These are phyloP conservation scores for Boletus bicolor DNA, from an alignment of 768 basidiomycete genomes.

Conservation along the genomic window DNA sequence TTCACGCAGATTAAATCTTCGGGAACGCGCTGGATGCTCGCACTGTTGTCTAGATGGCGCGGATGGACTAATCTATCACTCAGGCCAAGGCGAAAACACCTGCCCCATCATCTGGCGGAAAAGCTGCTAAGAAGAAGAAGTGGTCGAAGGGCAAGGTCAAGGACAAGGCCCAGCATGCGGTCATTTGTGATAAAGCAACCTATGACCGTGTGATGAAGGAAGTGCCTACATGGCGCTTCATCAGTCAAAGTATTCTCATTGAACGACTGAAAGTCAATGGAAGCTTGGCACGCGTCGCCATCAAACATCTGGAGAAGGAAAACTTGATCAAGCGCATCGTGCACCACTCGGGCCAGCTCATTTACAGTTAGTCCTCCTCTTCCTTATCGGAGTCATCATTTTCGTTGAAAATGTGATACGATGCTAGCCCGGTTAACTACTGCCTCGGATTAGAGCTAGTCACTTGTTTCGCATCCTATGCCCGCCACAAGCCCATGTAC, in stretches of 20 bases:
- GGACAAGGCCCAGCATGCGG: slow-evolving; percentile 98
- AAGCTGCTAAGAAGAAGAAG: slow-evolving; percentile 99
- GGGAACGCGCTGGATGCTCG: slow-evolving; percentile 24
- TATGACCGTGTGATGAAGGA: slow-evolving; percentile 97
- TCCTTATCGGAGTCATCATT: background rate
- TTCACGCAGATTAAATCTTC: background rate
- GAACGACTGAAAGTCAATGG: slow-evolving; percentile 98
- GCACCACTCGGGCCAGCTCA: slow-evolving; percentile 89
- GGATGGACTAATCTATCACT: slow-evolving; percentile 17
- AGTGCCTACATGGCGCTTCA: slow-evolving; percentile 98
- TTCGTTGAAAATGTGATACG: slow-evolving; percentile 5
- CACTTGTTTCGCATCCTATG: slow-evolving; percentile 21
- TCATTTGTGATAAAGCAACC: slow-evolving; percentile 89
- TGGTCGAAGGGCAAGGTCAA: slow-evolving; percentile 99
- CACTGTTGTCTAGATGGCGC: slow-evolving; percentile 17
- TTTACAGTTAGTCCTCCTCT: slow-evolving; percentile 77
- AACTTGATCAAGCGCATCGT: slow-evolving; percentile 94
- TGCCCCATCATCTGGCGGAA: slow-evolving; percentile 65
- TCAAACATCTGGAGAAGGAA: slow-evolving; percentile 90
- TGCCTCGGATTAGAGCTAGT: slow-evolving; percentile 36
- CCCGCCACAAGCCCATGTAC: slow-evolving; percentile 36
- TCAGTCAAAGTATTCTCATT: slow-evolving; percentile 96
- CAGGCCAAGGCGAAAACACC: slow-evolving; percentile 80
- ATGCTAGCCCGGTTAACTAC: slow-evolving; percentile 43
- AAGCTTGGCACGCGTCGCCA: slow-evolving; percentile 86